These are phyloP conservation scores for Phytophthora ohioensis DNA, from an alignment of 352 stramenopile genomes.

Conservation along the genomic window DNA sequence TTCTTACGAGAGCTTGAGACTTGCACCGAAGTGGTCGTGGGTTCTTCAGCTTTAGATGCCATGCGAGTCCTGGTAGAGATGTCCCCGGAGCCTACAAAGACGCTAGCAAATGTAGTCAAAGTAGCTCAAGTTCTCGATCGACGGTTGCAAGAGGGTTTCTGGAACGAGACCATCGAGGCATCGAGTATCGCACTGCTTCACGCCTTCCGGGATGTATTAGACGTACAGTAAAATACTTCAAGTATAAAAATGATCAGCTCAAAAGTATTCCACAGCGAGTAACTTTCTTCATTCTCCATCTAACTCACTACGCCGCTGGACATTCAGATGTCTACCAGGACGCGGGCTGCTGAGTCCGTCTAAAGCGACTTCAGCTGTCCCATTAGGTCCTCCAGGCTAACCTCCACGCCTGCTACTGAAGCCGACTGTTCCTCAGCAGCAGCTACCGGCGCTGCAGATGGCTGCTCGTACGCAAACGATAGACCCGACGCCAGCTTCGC, in stretches of 20 bases:
- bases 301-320: constrained; percentile 16
- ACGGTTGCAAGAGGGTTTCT: constrained; percentile 54
- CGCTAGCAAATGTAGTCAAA: constrained; percentile 47
- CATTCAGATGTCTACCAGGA: background rate
- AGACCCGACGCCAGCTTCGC: constrained; percentile 55
- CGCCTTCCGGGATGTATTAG: constrained; percentile 49
- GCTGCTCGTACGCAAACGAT: constrained; percentile 70
- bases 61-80: constrained; percentile 44
- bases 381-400: constrained; percentile 86
- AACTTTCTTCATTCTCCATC: constrained; percentile 27
- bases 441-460: constrained; percentile 6
- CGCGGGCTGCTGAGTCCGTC: constrained; percentile 9
- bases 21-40: constrained; percentile 39
- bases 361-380: constrained; percentile 80
- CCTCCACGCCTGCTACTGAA: constrained; percentile 43
- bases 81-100: constrained; percentile 35
- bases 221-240: constrained; percentile 23
- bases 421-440: constrained; percentile 31
- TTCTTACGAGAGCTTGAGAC: constrained; percentile 58
- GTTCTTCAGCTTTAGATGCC: constrained; percentile 47
- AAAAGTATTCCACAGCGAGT: constrained; percentile 10
- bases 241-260: constrained; percentile 11
- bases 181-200: constrained; percentile 53
- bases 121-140: constrained; percentile 47
- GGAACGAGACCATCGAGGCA: constrained; percentile 43